Conservation (phyloP, 2,329 filamentous ascomycete species). For the Blumeria graminis region DNA sequence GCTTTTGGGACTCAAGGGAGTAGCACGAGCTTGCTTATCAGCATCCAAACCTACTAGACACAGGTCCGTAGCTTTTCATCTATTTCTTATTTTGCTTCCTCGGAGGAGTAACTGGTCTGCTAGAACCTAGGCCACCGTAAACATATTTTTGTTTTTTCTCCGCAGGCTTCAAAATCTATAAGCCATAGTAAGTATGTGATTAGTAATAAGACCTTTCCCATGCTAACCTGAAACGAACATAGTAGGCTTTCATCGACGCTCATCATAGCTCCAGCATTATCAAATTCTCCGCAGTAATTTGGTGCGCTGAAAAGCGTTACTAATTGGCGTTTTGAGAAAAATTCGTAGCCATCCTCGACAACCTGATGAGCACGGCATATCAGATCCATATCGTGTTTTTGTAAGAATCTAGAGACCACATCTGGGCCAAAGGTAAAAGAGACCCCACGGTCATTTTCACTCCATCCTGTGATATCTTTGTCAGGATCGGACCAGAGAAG, state of each 20-base stretch:
- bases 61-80: conserved; percentile 18
- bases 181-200: background rate
- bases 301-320: conserved; percentile 96
- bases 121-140: conserved; percentile 44
- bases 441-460: conserved; percentile 86
- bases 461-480: conserved; percentile 96
- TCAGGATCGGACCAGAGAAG: conserved; percentile 93
- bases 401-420: conserved; percentile 88
- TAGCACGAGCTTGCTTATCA: no score
- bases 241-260: conserved; percentile 95
- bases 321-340: conserved; percentile 83
- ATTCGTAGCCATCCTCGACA: conserved; percentile 96
- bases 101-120: conserved; percentile 45
- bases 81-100: conserved; percentile 44
- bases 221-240: conserved; percentile 24
- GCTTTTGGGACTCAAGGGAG: no score
- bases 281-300: conserved; percentile 98
- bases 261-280: conserved; percentile 99
- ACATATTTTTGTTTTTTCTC: conserved; percentile 99
- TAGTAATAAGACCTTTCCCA: background rate
- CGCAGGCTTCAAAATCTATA: conserved; percentile 92
- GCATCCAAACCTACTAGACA: no score
- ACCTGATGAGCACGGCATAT: conserved; percentile 98
- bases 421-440: conserved; percentile 98
- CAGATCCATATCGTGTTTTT: conserved; percentile 86